Base-by-base conservation (phyloP, 225 moss, liverwort and hornwort genomes). In the Polytrichum commune region DNA sequence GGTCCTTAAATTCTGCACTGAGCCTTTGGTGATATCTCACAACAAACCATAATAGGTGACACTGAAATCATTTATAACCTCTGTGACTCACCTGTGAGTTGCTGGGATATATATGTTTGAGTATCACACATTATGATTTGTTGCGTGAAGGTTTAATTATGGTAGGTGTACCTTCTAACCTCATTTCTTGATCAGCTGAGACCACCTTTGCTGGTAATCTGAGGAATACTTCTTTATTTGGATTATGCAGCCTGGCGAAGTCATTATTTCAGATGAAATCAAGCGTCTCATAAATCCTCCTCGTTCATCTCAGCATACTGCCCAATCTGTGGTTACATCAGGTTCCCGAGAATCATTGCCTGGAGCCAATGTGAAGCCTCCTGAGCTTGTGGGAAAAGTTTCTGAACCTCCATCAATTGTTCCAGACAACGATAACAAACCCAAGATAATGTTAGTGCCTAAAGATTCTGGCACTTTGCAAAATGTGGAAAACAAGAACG, bases 231-330 rank as follows among this genome's bases (percentile, higher is more conserved):
- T 61, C 60, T 61, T n/a, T 61, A 26, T 61, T 61, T 54, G 54
- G 5, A 20, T 70, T 79, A 55, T 26, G 72, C 82, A 86, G 89
- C 76, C 83, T 57, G 86, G 81, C 27, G 85, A 89, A 63, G 77
- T 81, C 64, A 63, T 73, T 27, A 79, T 86, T 4, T 84, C 82
- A 28, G 89, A 89, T 69, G 86, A 86, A 69, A 82, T 88, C 65
- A 84, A 82, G 71, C 88, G 88, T 28, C 84, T 88, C 22, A 88
- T 88, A 33, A 88, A 75, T 69, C 84, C 75, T 54, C 64, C 70
- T 75, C 84, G 84, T 61, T 75, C 86, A 64, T 73, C 81, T 23
- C 86, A 79, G 55, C 80, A 87, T 55, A 60, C 75, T 28, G 62
- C 79, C 71, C 80, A 88, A 86, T 19, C 75, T 65, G 71, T 85